Conservation (phyloP, 345 rosid genomes). For the Cardamine occulta region DNA sequence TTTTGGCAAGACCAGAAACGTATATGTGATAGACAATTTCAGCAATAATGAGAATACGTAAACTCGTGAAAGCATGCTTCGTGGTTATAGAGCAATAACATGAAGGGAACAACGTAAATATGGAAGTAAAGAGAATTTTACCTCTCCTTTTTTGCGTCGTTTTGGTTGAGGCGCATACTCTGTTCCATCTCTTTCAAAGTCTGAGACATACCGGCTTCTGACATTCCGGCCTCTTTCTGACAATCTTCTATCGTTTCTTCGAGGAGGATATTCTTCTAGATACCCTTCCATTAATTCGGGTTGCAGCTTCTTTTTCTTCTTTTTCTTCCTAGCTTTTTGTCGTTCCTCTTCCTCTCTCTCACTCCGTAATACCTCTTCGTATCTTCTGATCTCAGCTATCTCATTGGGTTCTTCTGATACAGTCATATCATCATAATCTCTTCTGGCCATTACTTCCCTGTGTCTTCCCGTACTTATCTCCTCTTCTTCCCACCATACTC, state of each 20-base stretch:
- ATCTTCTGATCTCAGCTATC: conserved; percentile 69
- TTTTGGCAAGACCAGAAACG: not conserved
- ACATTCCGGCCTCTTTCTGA: conserved; percentile 69
- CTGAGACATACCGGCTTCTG: conserved; percentile 62
- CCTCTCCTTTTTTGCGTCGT: conserved; percentile 96
- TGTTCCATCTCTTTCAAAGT: conserved; percentile 52
- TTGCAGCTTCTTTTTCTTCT: conserved; percentile 69
- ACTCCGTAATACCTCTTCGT: conserved; percentile 69
- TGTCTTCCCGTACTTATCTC: conserved; percentile 64
- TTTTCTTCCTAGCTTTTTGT: conserved; percentile 77
- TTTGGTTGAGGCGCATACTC: conserved; percentile 71
- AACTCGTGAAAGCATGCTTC: conserved; percentile 3
- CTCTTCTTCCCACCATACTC: conserved; percentile 83
- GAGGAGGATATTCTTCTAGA: conserved; percentile 63
- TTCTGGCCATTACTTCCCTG: conserved; percentile 57
- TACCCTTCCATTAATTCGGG: conserved; percentile 48
- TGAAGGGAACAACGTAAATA: not conserved
- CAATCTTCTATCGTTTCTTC: conserved; percentile 65
- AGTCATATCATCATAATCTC: conserved; percentile 45
- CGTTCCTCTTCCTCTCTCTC: conserved; percentile 88
- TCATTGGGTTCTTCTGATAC: conserved; percentile 64
- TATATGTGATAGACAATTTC: conserved; percentile 1
- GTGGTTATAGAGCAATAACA: conserved; percentile 5
- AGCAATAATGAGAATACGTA: not conserved
- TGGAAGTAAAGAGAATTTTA: conserved; percentile 42